Evolutionary conservation across 371 early-diverging fungal genomes (phyloP), one percentile per base, ranked within the genome.

Genomic region (Fennellomyces sp.): DNA sequence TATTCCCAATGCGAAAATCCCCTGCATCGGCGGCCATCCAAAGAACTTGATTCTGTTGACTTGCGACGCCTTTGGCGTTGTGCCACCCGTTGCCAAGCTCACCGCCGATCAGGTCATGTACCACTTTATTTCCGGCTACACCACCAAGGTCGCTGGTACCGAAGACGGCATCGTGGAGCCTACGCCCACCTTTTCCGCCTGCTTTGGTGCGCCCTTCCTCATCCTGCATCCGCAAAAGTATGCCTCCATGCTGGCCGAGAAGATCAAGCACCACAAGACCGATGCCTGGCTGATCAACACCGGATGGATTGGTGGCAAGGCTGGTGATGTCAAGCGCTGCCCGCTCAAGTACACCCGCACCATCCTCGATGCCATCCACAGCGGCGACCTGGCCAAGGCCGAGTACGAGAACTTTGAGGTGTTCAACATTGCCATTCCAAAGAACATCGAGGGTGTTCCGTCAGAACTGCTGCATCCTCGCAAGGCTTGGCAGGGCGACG

Each of bases 271-370:
- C 51, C 93, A 97, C 85, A 81, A 88, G 73, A 92, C 92, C 54
- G 80, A 93, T 73, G 97, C 92, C 25, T 98, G 97, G 97, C 81
- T 98, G 75, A 90, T 98, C 84, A 98, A 98, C 90, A 98, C 98
- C 42, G 98, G 98, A 51, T 98, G 98, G 97, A 93, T 84, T 73
- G 97, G 97, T 71, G 98, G 97, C 51, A 84, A 88, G 17, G 95
- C 94, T 74, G 95, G 94, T 63, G 63, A 36, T 35, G 96, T 96
- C 59, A 88, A 92, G 84, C 93, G 98, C 49, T 94, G 96, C 68
- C 81, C 96, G 39, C 91, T 98, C 67, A 95, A 94, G 83, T 95
- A 96, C 84, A 93, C 97, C 38, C 94, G 98, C 59, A 96, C 95
- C 52, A 96, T 98, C 74, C 87, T 98, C 65, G 97, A 98, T 68